Base-by-base conservation (phyloP, 2,329 filamentous ascomycete species). In the Didymosphaeria variabile region DNA sequence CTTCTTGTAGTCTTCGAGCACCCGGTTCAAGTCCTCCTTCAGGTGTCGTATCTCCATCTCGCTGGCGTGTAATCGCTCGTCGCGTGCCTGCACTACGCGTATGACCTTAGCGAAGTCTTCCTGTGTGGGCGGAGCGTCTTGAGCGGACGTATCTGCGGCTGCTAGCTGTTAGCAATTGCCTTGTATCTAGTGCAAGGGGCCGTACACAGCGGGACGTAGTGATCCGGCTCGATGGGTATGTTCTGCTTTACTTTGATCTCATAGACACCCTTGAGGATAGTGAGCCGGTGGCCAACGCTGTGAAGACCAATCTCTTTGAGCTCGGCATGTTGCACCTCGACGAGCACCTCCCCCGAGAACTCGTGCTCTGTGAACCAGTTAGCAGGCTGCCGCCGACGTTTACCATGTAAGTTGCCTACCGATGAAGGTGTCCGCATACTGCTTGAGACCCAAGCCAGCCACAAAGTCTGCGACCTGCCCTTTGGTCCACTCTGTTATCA, bases 221-320 rank as follows among this genome's bases (percentile, higher is more conserved):
- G 92, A 72, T 97, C 94, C 63, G 90, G 90, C 75, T 98, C 94
- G 70, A 97, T 87, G 17, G 92, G 91, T 62, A 98, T 88, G 71
- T 97, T 93, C 74, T 97, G 94, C 66, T 93, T 93, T 77, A 94
- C 90, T 82, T 99, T 99, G 74, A 95, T 90, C 74, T 98, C 94
- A 81, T 97, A 98, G 57, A 98, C 93, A 72, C 90, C 94, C 82
- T 97, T 98, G 60, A 99, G 85, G 60, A 99, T 96, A 23, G 93
- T 97, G 71, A 99, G 84, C 62, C 95, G 90, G 81, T 99, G 95
- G 44, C 95, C 95, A 51, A 97, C 93, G 80, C 94, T 98, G 65
- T 85, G 84, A 66, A 99, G 91, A 51, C 94, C 94, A 89, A 98
- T 94, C 75, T 96, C 93, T 80, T 96, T 97, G 71, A 99, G 83